Evolutionary conservation across 2,329 filamentous ascomycete species (phyloP), one percentile per base, ranked within the genome.

Genomic region (Colletotrichum siamense): DNA sequence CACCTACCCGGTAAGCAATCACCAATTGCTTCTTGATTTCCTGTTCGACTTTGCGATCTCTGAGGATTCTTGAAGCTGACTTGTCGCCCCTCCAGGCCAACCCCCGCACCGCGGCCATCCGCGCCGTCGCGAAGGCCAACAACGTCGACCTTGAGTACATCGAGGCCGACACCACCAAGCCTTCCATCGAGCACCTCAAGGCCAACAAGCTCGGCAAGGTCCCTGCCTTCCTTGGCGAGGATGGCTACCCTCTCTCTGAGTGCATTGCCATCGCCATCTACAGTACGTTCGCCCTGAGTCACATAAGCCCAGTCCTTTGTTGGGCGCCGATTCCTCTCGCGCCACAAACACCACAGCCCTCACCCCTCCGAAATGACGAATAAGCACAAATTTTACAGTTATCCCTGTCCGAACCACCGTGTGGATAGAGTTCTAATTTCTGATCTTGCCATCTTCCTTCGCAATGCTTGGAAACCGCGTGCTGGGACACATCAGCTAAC

Each of bases 71-170:
- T 5, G 82, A 89, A 84, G 79, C 81, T 83, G 80, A 84, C 80
- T 77, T 76, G 55, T 36, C 52, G 66, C 77, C 77, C 78, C 77
- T 81, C 77, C 85, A 98, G 96, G 92, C 91, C 86, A 98, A 98
- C 92, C 91, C 95, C 88, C 96, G 96, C 91, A 95, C 94, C 87
- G 95, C 94, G 84, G 93, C 94, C 86, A 95, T 98, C 88, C 92
- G 94, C 87, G 96, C 95, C 83, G 95, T 98, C 85, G 97, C 97
- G 83, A 99, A 99, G 94, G 96, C 95, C 90, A 99, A 99, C 89
- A 93, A 94, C 86, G 92, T 99, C 85, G 96, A 99, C 80, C 87
- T 99, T 82, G 95, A 98, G 88, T 87, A 96, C 80, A 94, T 97
- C 81, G 88, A 94, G 82, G 94, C 93, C 79, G 89, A 94, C 85